Evolutionary conservation across 2,329 filamentous ascomycete species (phyloP).

Genomic region (Falciphora oryzae): DNA sequence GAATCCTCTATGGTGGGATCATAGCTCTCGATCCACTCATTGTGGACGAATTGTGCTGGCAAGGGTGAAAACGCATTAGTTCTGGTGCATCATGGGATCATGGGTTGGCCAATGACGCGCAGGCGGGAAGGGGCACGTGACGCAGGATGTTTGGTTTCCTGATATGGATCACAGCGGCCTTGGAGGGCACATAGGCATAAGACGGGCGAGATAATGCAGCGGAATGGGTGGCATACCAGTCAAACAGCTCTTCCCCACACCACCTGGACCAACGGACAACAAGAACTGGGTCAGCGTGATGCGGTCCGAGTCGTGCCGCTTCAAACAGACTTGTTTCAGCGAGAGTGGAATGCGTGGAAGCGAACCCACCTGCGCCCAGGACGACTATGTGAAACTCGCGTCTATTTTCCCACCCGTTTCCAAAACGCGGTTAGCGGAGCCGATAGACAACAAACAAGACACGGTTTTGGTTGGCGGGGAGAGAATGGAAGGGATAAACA

Average conservation of each 20-base stretch:
- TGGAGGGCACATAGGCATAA: not conserved
- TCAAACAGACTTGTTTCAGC: not conserved
- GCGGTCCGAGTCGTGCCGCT: constrained; percentile 3
- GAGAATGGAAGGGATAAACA: not conserved
- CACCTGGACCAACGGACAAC: constrained; percentile 47
- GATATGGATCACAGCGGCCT: not conserved
- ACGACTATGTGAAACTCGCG: constrained; percentile 81
- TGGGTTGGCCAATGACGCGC: constrained; percentile 18
- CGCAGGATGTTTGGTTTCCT: constrained; percentile 13
- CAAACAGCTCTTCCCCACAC: constrained; percentile 87
- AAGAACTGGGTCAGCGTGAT: not conserved
- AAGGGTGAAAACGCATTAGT: not conserved
- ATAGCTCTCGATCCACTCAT: constrained; percentile 89
- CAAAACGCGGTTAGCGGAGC: constrained; percentile 1
- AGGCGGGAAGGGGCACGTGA: constrained; percentile 14
- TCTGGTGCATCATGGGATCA: constrained; percentile 13
- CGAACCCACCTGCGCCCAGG: constrained; percentile 63
- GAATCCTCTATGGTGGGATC: constrained; percentile 76
- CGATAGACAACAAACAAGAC: not conserved
- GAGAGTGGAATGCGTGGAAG: not conserved
- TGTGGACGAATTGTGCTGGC: constrained; percentile 84
- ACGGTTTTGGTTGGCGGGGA: not conserved
- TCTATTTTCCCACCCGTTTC: constrained; percentile 31
- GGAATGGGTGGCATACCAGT: constrained; percentile 53
- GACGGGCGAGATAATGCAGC: constrained; percentile 14